Percentiles rank a stretch among this genome's conserved stretches.
Evolutionary conservation across 768 basidiomycete genomes (phyloP).

Genomic region (Pholiota conissans): DNA sequence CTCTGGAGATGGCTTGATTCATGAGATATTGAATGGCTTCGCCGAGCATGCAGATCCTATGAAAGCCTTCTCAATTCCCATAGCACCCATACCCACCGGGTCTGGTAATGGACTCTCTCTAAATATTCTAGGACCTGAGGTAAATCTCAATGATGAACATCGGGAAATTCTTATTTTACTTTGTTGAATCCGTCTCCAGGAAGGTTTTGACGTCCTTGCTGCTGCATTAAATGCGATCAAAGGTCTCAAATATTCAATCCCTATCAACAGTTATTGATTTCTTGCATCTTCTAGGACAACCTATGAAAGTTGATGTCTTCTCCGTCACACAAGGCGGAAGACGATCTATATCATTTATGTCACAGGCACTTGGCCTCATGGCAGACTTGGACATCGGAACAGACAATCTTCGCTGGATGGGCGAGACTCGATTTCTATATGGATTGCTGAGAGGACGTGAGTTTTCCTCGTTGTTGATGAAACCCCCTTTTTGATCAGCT

Average conservation of each 20-base stretch:
- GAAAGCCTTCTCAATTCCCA: conserved; percentile 64
- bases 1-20: conserved; percentile 83
- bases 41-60: conserved; percentile 60
- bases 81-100: conserved; percentile 80
- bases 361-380: conserved; percentile 81
- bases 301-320: conserved; percentile 77
- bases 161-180: not conserved
- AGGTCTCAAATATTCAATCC: conserved; percentile 40
- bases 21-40: conserved; percentile 85
- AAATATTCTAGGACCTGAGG: conserved; percentile 71
- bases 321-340: conserved; percentile 71
- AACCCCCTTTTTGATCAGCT: not conserved
- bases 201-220: conserved; percentile 69
- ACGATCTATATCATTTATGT: conserved; percentile 75
- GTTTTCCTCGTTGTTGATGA: conserved; percentile 17
- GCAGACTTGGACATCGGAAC: conserved; percentile 85
- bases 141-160: conserved; percentile 19
- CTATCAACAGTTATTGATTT: not conserved
- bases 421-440: conserved; percentile 72
- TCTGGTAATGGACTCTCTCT: conserved; percentile 78
- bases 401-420: conserved; percentile 86
- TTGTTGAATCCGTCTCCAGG: conserved; percentile 34
- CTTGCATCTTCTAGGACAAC: conserved; percentile 52
- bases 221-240: conserved; percentile 81
- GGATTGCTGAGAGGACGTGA: conserved; percentile 72